A percentile compares a stretch with the other conserved stretches of the same genome.
Conservation (phyloP, 2,329 filamentous ascomycete species). For the Cercospora sp. region DNA sequence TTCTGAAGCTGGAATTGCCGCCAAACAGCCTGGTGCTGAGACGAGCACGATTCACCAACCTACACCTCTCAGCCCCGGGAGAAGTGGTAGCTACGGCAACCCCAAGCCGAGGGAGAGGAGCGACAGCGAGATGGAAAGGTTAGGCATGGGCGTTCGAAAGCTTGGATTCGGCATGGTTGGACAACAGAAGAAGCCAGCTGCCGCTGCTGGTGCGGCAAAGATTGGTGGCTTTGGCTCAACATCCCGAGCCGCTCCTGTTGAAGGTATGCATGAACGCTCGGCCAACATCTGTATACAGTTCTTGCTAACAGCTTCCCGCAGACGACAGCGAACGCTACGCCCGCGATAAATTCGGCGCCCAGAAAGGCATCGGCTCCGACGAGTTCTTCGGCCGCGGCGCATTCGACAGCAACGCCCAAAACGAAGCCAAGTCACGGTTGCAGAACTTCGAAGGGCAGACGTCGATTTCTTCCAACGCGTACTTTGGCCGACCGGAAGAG, state of each 20-base stretch:
- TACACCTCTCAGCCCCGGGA: conserved; percentile 66
- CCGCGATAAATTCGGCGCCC: conserved; percentile 80
- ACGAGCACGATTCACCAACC: conserved; percentile 67
- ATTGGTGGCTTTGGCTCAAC: conserved; percentile 74
- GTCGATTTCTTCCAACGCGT: conserved; percentile 92
- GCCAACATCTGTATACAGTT: neutral
- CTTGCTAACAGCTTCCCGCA: conserved; percentile 28
- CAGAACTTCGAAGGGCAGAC: conserved; percentile 91
- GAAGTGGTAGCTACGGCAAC: conserved; percentile 59
- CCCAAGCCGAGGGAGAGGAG: conserved; percentile 53
- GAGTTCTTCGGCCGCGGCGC: conserved; percentile 94
- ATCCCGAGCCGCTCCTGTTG: conserved; percentile 67
- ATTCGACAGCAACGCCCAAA: conserved; percentile 76
- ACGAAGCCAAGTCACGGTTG: conserved; percentile 82
- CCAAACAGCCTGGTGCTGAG: conserved; percentile 45
- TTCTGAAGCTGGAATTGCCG: conserved; percentile 43
- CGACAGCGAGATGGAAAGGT: conserved; percentile 77
- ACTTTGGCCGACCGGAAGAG: conserved; percentile 86
- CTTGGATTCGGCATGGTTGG: conserved; percentile 87
- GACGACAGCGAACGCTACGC: conserved; percentile 80
- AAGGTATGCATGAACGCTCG: conserved; percentile 51
- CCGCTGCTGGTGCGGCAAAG: conserved; percentile 53
- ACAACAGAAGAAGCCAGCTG: conserved; percentile 43
- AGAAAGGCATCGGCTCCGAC: conserved; percentile 96
- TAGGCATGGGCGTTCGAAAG: conserved; percentile 84